phyloP scores from a whole-genome alignment of 345 rosid species.

The Boechera retrofracta region DNA sequence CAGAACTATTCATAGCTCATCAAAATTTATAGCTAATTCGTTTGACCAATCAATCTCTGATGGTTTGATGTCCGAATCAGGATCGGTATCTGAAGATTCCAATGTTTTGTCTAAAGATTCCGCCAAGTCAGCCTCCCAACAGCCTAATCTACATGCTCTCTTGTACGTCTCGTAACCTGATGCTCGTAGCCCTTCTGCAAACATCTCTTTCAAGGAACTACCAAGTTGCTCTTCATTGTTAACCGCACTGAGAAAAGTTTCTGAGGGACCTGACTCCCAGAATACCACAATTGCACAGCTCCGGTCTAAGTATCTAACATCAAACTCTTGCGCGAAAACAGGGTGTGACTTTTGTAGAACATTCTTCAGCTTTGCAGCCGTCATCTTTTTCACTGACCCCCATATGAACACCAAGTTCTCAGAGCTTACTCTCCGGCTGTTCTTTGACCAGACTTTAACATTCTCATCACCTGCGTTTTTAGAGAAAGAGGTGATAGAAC shows the following conservation, averaged over 20 bases:
- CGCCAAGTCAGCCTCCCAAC: slow-evolving; percentile 68
- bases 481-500: slow-evolving; percentile 43
- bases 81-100: slow-evolving; percentile 41
- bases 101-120: slow-evolving; percentile 66
- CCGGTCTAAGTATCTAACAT: slow-evolving; percentile 63
- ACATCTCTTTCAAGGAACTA: slow-evolving; percentile 65
- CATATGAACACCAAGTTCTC: slow-evolving; percentile 77
- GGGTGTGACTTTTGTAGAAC: slow-evolving; percentile 62
- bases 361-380: slow-evolving; percentile 66
- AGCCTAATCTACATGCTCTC: slow-evolving; percentile 68
- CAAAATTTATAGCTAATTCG: slow-evolving; percentile 66
- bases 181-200: slow-evolving; percentile 69
- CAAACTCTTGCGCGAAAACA: slow-evolving; percentile 56
- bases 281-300: slow-evolving; percentile 83
- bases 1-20: slow-evolving; percentile 58
- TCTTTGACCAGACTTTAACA: slow-evolving; percentile 65
- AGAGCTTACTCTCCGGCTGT: slow-evolving; percentile 59
- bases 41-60: slow-evolving; percentile 55
- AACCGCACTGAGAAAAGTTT: slow-evolving; percentile 54
- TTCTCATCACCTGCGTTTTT: slow-evolving; percentile 47
- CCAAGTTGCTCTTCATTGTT: slow-evolving; percentile 49
- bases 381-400: slow-evolving; percentile 59
- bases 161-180: slow-evolving; percentile 61
- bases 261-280: slow-evolving; percentile 57
- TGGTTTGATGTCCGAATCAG: slow-evolving; percentile 44